A percentile compares a stretch with the other conserved stretches of the same genome.
These are phyloP conservation scores for Nosema muscidifuracis DNA, from an alignment of 371 early-diverging fungal genomes.

Conservation along the genomic window DNA sequence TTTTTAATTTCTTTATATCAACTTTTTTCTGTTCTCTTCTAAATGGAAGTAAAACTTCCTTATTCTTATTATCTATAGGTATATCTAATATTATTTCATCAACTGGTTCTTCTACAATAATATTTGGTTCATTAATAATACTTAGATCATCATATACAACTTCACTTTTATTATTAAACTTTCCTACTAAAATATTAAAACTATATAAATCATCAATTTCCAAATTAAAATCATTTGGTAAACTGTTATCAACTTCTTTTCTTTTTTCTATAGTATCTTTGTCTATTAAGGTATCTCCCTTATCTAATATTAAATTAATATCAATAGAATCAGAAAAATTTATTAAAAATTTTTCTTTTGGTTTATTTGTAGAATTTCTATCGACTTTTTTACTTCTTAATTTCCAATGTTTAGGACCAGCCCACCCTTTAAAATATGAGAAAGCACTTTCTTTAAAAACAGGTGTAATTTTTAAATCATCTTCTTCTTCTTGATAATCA, in stretches of 20 bases:
- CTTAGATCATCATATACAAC: not conserved
- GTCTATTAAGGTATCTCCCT: constrained; percentile 41
- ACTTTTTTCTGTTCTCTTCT: constrained; percentile 48
- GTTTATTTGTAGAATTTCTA: constrained; percentile 22
- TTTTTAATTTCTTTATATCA: constrained; percentile 50
- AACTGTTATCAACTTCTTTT: constrained; percentile 49
- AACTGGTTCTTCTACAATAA: constrained; percentile 12
- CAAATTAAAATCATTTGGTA: constrained; percentile 56
- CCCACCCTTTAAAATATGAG: constrained; percentile 62
- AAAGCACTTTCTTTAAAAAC: constrained; percentile 40
- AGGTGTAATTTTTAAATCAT: not conserved
- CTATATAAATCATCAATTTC: constrained; percentile 54
- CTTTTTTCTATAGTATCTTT: constrained; percentile 49
- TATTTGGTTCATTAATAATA: not conserved
- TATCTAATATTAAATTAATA: constrained; percentile 34
- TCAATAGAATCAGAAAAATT: constrained; percentile 48
- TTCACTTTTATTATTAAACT: constrained; percentile 12
- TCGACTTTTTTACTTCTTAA: constrained; percentile 27
- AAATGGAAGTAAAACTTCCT: constrained; percentile 3
- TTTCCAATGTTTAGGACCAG: constrained; percentile 61
- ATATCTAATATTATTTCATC: constrained; percentile 29
- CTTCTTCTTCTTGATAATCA: not conserved
- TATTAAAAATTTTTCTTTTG: constrained; percentile 46
- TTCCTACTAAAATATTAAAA: constrained; percentile 45
- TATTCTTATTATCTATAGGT: constrained; percentile 5